Evolutionary conservation across 805 yeast genomes (phyloP).

Genomic region (Candida coquimbonensis): DNA sequence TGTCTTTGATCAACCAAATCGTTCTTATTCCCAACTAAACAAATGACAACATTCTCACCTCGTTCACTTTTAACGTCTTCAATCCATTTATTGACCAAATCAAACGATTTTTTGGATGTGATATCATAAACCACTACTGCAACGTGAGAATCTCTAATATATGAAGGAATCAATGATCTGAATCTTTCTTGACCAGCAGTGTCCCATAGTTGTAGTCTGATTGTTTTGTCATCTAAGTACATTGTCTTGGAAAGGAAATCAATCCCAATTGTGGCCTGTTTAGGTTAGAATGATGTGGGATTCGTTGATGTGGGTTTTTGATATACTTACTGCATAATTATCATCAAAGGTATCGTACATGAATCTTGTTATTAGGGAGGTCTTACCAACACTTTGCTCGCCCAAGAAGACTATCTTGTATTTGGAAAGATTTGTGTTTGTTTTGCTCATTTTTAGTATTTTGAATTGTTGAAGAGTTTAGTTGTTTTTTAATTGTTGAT

Average conservation of each 20-base stretch:
- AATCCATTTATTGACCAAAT: conserved; percentile 83
- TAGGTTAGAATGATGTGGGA: conserved; percentile 5
- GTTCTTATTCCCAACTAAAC: conserved; percentile 86
- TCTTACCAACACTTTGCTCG: conserved; percentile 86
- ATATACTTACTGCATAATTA: conserved; percentile 57
- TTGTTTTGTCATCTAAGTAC: conserved; percentile 94
- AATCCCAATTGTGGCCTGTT: conserved; percentile 87
- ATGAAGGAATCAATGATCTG: conserved; percentile 89
- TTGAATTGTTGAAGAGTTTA: background rate
- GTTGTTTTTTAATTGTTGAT: background rate
- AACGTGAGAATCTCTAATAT: conserved; percentile 93
- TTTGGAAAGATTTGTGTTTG: conserved; percentile 37
- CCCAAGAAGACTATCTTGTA: conserved; percentile 92
- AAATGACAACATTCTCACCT: conserved; percentile 83
- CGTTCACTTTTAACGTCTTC: conserved; percentile 92
- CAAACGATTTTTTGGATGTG: conserved; percentile 78
- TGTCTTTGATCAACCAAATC: conserved; percentile 79
- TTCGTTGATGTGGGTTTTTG: background rate
- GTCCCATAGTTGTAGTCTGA: conserved; percentile 94
- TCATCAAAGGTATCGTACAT: conserved; percentile 98
- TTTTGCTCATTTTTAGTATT: conserved; percentile 13
- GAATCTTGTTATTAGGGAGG: conserved; percentile 92
- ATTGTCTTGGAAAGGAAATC: conserved; percentile 91
- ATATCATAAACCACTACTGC: conserved; percentile 95
- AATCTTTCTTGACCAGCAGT: conserved; percentile 97